Evolutionary conservation across 1,284 basidiomycete genomes (phyloP).

Genomic region (Fomitopsis schrenkii): DNA sequence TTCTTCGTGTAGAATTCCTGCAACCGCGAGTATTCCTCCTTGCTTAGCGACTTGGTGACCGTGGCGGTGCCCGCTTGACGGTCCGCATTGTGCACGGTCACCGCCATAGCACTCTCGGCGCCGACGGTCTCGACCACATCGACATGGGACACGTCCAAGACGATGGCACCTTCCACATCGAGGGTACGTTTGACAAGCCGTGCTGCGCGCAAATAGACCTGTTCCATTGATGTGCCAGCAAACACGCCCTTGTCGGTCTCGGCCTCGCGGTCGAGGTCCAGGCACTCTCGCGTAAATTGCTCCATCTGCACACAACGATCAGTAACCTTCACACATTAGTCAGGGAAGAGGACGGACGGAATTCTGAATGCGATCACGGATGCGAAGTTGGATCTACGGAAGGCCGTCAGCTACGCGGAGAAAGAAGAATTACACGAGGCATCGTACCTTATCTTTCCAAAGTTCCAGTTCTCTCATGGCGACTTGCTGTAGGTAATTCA

Average conservation of each 20-base stretch:
- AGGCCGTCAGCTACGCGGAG: neutral
- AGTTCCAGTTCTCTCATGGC: slow-evolving; percentile 96
- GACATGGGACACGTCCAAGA: slow-evolving; percentile 90
- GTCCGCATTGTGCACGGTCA: slow-evolving; percentile 52
- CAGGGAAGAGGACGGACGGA: slow-evolving; percentile 48
- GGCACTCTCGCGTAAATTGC: slow-evolving; percentile 90
- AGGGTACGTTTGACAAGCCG: slow-evolving; percentile 86
- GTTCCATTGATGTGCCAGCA: slow-evolving; percentile 65
- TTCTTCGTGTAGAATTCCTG: slow-evolving; percentile 73
- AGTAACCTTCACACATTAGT: neutral
- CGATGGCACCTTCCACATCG: slow-evolving; percentile 87
- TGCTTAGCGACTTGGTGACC: slow-evolving; percentile 46
- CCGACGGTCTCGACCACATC: slow-evolving; percentile 79
- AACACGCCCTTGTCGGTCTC: slow-evolving; percentile 27
- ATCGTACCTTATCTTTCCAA: slow-evolving; percentile 84
- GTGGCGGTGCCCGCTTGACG: slow-evolving; percentile 37
- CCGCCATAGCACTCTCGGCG: slow-evolving; percentile 60
- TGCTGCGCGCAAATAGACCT: slow-evolving; percentile 84
- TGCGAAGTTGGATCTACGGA: slow-evolving; percentile 78
- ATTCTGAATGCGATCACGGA: slow-evolving; percentile 87
- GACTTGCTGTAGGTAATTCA: slow-evolving; percentile 50
- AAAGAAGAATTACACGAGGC: neutral
- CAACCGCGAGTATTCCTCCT: slow-evolving; percentile 70
- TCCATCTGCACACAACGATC: slow-evolving; percentile 63
- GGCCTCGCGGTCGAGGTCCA: slow-evolving; percentile 80